These are phyloP conservation scores for Baorangia bicolor DNA, from an alignment of 768 basidiomycete species.

Conservation along the genomic window DNA sequence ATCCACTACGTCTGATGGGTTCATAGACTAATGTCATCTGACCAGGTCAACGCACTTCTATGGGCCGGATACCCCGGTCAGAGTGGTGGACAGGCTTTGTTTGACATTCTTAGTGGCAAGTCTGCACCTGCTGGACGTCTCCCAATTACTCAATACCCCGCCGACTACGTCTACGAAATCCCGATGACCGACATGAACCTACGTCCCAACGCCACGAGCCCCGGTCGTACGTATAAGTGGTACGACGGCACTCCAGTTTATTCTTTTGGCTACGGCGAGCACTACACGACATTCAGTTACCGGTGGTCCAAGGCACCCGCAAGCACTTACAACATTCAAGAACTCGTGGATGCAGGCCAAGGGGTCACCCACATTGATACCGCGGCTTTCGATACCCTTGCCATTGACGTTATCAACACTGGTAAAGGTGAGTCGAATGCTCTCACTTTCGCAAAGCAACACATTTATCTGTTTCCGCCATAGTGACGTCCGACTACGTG, in stretches of 20 bases:
- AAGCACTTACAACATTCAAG: constrained; percentile 40
- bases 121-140: constrained; percentile 55
- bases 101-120: constrained; percentile 52
- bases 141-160: constrained; percentile 53
- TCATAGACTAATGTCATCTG: neutral
- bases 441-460: neutral
- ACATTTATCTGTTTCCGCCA: neutral
- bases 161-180: constrained; percentile 45
- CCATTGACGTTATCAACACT: constrained; percentile 47
- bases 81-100: constrained; percentile 49
- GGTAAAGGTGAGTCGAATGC: constrained; percentile 29
- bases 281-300: constrained; percentile 50
- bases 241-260: constrained; percentile 50
- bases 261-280: constrained; percentile 53
- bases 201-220: constrained; percentile 46
- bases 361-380: constrained; percentile 37
- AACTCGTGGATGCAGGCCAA: constrained; percentile 33
- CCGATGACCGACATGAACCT: constrained; percentile 60
- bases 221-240: constrained; percentile 61
- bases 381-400: constrained; percentile 48
- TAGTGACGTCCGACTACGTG: constrained; percentile 51
- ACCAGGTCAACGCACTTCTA: constrained; percentile 47
- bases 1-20: neutral
- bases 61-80: constrained; percentile 48
- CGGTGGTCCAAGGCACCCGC: constrained; percentile 39